Base-by-base conservation (phyloP, 306 rosid species). In the Trichosanthes cucumerina region DNA sequence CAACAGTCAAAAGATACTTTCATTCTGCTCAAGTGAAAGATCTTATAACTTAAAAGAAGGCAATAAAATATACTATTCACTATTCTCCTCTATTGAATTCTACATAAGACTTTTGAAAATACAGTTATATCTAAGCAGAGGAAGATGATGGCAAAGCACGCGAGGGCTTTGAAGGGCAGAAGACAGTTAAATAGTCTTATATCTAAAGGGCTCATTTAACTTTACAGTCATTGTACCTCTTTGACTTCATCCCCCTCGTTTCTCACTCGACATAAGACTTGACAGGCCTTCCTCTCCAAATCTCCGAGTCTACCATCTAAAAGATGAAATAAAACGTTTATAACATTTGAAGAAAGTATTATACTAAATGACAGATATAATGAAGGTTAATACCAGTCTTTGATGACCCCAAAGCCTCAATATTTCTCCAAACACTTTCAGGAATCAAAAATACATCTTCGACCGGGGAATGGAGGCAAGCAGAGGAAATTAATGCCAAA, bases 391-490 rank as follows among this genome's bases (percentile, higher is more conserved):
- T 90, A 93, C 97, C 96, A 82, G 82, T 84, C 82, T 89, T 90
- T 46, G 84, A 88, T 60, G 84, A 85, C 14, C 88, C 96, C 58
- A 93, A 77, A 46, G 81, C 80, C 83, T 91, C 97, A 86, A 93
- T 80, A 78, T 82, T 82, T 86, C 80, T 86, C 98, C 98, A 93
- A 50, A 91, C 88, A 79, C 76, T 84, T 80, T 85, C 84, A 81
- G 98, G 96, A 82, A 93, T 93, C 83, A 93, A 85, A 79, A 89
- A 86, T 79, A 91, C 82, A 83, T 93, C 98, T 84, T 90, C 98
- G 39, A 88, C 78, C 36, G 96, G 81, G 80, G 92, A 89, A 83
- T 89, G 84, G 66, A 93, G 86, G 82, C 93, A 89, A 46, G 98
- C 98, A 82, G 87, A 83, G 73, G 90, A 93, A 83, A 93, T 88